Conservation (phyloP, 306 rosid genomes). For the Dalbergia oliveri region DNA sequence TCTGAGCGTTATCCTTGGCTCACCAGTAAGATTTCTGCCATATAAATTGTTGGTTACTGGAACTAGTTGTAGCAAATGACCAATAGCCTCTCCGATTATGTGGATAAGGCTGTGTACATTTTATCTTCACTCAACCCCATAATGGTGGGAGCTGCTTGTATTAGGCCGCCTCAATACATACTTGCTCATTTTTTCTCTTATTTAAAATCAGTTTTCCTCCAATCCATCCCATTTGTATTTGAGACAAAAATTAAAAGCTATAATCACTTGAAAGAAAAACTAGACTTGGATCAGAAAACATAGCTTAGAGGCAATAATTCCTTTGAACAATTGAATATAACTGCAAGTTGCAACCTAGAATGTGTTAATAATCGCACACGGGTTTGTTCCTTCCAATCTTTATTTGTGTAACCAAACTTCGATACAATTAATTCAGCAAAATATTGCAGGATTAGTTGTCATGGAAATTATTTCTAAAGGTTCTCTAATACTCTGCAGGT, state of each 20-base stretch:
- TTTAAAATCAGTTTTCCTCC: background rate
- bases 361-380: conserved; percentile 19
- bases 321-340: conserved; percentile 32
- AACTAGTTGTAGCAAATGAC: background rate
- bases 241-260: background rate
- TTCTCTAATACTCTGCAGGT: conserved; percentile 67
- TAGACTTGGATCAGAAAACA: conserved; percentile 8
- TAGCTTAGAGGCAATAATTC: conserved; percentile 27
- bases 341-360: conserved; percentile 1
- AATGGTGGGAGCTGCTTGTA: conserved; percentile 18
- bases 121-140: background rate
- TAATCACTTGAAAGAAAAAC: conserved; percentile 19
- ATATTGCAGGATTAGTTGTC: conserved; percentile 5
- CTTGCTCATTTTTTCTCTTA: background rate
- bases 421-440: conserved; percentile 9
- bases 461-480: conserved; percentile 39
- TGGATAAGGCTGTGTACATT: background rate
- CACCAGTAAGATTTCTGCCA: background rate
- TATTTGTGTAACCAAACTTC: conserved; percentile 18
- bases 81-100: background rate
- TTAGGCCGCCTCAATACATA: background rate
- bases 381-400: conserved; percentile 15
- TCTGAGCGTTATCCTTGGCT: background rate
- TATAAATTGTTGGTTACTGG: background rate
- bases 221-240: conserved; percentile 26